Percentiles rank a stretch among this genome's conserved stretches.
phyloP scores from a whole-genome alignment of 2,329 filamentous ascomycete genomes.

The Exophiala mesophila region DNA sequence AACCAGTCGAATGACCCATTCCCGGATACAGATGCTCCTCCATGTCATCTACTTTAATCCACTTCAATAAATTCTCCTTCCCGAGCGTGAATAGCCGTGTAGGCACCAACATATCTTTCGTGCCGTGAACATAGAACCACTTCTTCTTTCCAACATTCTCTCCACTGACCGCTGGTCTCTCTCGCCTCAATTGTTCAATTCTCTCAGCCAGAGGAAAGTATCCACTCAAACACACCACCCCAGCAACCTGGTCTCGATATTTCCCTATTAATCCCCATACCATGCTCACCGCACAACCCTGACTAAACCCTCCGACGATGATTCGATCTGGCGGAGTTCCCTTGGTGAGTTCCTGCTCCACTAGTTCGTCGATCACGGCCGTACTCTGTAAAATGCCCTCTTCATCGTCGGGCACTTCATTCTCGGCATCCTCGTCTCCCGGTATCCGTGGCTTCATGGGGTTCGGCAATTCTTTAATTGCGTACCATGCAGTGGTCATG shows the following conservation, averaged over 20 bases:
- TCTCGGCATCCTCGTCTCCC: conserved; percentile 40
- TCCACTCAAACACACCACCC: conserved; percentile 42
- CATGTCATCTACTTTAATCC: conserved; percentile 34
- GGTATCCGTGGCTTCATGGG: conserved; percentile 34
- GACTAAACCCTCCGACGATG: conserved; percentile 46
- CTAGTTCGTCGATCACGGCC: conserved; percentile 38
- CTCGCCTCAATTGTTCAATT: conserved; percentile 36
- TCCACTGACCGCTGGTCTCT: conserved; percentile 27
- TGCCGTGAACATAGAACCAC: conserved; percentile 46
- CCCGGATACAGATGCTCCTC: conserved; percentile 42
- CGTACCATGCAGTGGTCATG: conserved; percentile 36
- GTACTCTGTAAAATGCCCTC: conserved; percentile 39
- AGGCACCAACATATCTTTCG: conserved; percentile 45
- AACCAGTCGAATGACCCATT: conserved; percentile 42
- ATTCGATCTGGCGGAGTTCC: conserved; percentile 41
- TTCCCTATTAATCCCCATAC: conserved; percentile 40
- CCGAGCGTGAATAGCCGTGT: conserved; percentile 41
- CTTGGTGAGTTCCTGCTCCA: conserved; percentile 38
- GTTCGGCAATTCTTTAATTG: conserved; percentile 44
- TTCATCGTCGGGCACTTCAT: conserved; percentile 44
- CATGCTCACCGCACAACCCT: conserved; percentile 44
- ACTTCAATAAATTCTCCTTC: conserved; percentile 36
- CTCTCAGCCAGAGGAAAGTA: conserved; percentile 43
- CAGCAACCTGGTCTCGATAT: conserved; percentile 31
- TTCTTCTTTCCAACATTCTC: conserved; percentile 33